These are phyloP conservation scores for Globisporangium carolinianum DNA, from an alignment of 352 stramenopile genomes.

Conservation along the genomic window DNA sequence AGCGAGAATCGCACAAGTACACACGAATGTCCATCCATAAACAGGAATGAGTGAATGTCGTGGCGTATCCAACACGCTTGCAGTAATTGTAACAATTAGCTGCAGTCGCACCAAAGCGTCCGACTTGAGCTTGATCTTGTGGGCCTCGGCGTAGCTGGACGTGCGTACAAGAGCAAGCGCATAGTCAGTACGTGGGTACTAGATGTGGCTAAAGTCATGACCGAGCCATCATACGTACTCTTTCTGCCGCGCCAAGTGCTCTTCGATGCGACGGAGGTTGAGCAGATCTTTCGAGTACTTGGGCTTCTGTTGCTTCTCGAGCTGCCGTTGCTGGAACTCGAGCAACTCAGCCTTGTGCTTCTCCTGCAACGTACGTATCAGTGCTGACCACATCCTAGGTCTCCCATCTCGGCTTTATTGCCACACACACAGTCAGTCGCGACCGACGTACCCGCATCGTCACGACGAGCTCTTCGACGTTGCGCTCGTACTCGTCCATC, in stretches of 20 bases:
- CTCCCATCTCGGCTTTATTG: background rate
- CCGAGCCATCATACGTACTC: slow-evolving; percentile 32
- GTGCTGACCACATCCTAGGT: too few relatives aligned
- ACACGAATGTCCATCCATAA: background rate
- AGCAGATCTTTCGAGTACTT: slow-evolving; percentile 95
- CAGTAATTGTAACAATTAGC: background rate
- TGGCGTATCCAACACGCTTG: background rate
- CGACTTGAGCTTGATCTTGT: slow-evolving; percentile 96
- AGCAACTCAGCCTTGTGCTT: slow-evolving; percentile 84
- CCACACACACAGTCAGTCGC: background rate
- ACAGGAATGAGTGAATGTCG: background rate
- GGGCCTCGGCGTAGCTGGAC: slow-evolving; percentile 88
- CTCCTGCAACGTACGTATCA: slow-evolving; percentile 20
- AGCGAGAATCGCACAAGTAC: background rate
- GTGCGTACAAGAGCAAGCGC: background rate
- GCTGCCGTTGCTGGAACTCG: slow-evolving; percentile 90
- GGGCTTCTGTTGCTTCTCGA: slow-evolving; percentile 87
- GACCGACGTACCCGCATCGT: slow-evolving; percentile 65
- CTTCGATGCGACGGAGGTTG: slow-evolving; percentile 91
- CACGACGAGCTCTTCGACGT: slow-evolving; percentile 88
- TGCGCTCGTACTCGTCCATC: slow-evolving; percentile 93
- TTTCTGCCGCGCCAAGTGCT: slow-evolving; percentile 88
- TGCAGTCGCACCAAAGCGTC: slow-evolving; percentile 62
- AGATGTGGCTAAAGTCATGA: background rate
- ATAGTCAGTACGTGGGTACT: too few relatives aligned